Base-by-base conservation (phyloP, 2,329 filamentous ascomycete species). In the Rachicladosporium sp. region DNA sequence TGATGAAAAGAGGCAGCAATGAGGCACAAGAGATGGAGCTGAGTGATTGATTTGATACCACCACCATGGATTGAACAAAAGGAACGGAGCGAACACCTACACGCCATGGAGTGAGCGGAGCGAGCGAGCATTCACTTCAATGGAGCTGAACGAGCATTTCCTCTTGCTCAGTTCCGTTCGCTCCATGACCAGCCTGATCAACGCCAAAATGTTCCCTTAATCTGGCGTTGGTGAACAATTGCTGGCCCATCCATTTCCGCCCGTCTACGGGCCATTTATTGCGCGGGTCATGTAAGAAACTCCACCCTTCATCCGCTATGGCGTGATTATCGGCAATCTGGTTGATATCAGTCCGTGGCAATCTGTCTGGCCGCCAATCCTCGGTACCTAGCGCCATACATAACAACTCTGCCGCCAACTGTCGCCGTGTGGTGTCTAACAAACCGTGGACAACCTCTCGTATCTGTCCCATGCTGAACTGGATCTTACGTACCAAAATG, bases 211-310 rank as follows among this genome's bases (percentile, higher is more conserved):
- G 23, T n/a, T 32, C 15, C 21, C 23, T 33, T n/a, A 38, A 10
- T 19, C 27, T 4, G n/a, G 10, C 34, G 8, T 43, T 10, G 10
- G 11, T 33, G 19, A 31, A 43, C n/a, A 48, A 42, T 10, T 37
- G 34, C 31, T 43, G 15, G 3, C 32, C 38, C 15, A 47, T n/a
- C 42, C 29, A 47, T 23, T 31, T 10, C 23, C 38, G 15, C 13
- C 44, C 36, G 21, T 47, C 34, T 11, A 41, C 40, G 2, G 33
- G 10, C 35, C 31, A 45, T 29, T 29, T 8, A 11, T 23, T 46
- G 10, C 37, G 32, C 11, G 10, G 2, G 27, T 45, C 42, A 5
- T 41, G 6, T 29, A 48, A 36, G 29, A 45, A 48, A 44, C 32
- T 48, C 31, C 27, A 48, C 6, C 40, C 41, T 10, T 30, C 12